Evolutionary conservation across 116 monocot species (phyloP).

Genomic region (Zostera marina): DNA sequence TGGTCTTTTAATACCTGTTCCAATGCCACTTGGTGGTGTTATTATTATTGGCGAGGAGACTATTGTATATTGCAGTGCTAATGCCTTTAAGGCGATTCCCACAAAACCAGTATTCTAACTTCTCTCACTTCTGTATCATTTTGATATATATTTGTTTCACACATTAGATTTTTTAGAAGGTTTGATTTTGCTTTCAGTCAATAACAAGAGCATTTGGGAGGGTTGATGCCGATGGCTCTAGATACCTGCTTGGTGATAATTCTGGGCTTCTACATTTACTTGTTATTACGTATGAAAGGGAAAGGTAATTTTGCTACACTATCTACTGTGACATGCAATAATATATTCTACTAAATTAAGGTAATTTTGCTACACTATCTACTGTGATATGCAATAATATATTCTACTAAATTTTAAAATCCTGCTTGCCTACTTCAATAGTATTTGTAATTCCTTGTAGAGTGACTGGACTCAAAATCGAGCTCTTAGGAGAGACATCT

Average conservation of each 20-base stretch:
- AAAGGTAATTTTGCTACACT: slow-evolving; percentile 30
- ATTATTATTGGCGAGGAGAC: slow-evolving; percentile 99
- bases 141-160: background rate
- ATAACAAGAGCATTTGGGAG: slow-evolving; percentile 95
- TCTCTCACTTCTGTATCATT: background rate
- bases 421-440: background rate
- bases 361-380: background rate
- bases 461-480: slow-evolving; percentile 94
- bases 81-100: slow-evolving; percentile 85
- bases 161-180: background rate
- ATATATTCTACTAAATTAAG: background rate
- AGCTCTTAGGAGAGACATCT: slow-evolving; percentile 88
- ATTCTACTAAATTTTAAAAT: background rate
- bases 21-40: slow-evolving; percentile 95
- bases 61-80: slow-evolving; percentile 81
- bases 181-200: slow-evolving; percentile 33
- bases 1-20: slow-evolving; percentile 87
- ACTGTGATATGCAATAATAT: background rate
- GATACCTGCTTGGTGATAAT: slow-evolving; percentile 92
- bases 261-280: slow-evolving; percentile 79
- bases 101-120: slow-evolving; percentile 42
- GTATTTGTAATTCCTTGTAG: slow-evolving; percentile 13
- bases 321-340: background rate
- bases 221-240: slow-evolving; percentile 96
- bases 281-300: slow-evolving; percentile 83